These are phyloP conservation scores for Ramalina peruviana DNA, from an alignment of 495 filamentous ascomycete species.

Conservation along the genomic window DNA sequence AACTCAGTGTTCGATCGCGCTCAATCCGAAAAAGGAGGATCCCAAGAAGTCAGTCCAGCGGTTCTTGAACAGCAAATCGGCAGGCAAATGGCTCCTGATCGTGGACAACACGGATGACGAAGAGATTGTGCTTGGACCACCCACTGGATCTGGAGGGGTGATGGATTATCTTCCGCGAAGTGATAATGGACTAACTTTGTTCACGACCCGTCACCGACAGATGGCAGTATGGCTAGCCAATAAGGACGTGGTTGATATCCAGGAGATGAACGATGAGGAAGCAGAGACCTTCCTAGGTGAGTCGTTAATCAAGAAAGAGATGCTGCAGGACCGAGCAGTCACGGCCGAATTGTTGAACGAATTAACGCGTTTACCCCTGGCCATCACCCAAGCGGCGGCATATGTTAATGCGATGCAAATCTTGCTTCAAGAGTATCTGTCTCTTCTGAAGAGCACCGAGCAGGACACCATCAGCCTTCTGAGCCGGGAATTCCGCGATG, in stretches of 20 bases:
- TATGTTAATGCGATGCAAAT: constrained; percentile 27
- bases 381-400: constrained; percentile 29
- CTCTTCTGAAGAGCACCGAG: constrained; percentile 25
- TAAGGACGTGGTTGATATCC: constrained; percentile 14
- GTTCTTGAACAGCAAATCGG: constrained; percentile 17
- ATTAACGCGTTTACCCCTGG: constrained; percentile 26
- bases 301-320: constrained; percentile 17
- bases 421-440: constrained; percentile 27
- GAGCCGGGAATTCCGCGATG: constrained; percentile 32
- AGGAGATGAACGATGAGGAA: constrained; percentile 17
- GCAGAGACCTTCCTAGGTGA: constrained; percentile 8
- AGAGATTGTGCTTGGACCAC: constrained; percentile 5
- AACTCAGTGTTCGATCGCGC: background rate
- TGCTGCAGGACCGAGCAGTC: constrained; percentile 10
- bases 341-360: constrained; percentile 14
- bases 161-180: constrained; percentile 18
- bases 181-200: constrained; percentile 22
- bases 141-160: background rate
- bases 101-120: constrained; percentile 30
- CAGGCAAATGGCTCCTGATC: constrained; percentile 26
- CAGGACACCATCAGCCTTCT: constrained; percentile 20
- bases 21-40: constrained; percentile 10
- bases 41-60: constrained; percentile 18
- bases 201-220: constrained; percentile 24
- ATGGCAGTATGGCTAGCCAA: constrained; percentile 17